These are phyloP conservation scores for Nigrograna mackinnonii DNA, from an alignment of 2,329 filamentous ascomycete species.

Conservation along the genomic window DNA sequence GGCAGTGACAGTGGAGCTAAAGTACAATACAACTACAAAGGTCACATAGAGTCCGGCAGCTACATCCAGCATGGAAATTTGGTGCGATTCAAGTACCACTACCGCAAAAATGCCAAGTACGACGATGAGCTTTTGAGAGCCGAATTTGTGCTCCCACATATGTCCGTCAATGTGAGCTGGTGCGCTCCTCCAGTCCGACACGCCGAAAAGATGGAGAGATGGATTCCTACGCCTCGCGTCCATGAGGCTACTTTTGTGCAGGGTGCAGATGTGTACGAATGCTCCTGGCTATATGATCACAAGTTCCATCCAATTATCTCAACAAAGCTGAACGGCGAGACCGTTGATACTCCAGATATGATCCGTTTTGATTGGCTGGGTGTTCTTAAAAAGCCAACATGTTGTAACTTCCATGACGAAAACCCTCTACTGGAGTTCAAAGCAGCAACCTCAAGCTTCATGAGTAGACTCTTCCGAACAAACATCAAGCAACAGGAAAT, in stretches of 20 bases:
- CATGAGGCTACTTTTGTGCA: constrained; percentile 60
- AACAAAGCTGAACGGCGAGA: constrained; percentile 52
- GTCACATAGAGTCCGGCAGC: constrained; percentile 57
- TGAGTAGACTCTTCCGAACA: constrained; percentile 38
- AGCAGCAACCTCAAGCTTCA: constrained; percentile 33
- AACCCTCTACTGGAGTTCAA: constrained; percentile 57
- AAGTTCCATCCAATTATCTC: constrained; percentile 44
- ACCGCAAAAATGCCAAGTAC: constrained; percentile 57
- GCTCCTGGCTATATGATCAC: constrained; percentile 47
- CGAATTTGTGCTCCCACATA: constrained; percentile 58
- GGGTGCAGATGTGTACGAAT: constrained; percentile 56
- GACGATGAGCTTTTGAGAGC: constrained; percentile 60
- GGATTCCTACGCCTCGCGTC: constrained; percentile 60
- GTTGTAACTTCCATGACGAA: constrained; percentile 48
- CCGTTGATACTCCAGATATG: constrained; percentile 58
- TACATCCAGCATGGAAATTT: constrained; percentile 57
- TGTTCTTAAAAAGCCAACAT: constrained; percentile 42
- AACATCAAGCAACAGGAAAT: constrained; percentile 44
- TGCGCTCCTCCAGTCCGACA: constrained; percentile 55
- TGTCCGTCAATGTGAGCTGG: constrained; percentile 59
- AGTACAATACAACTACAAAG: constrained; percentile 57
- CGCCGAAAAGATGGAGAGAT: constrained; percentile 56
- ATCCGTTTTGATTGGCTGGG: constrained; percentile 52
- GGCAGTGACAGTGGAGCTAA: constrained; percentile 51
- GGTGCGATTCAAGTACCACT: constrained; percentile 58